Evolutionary conservation across 257 asterid species (phyloP), one percentile per base, ranked within the genome.

Genomic region (Ajuga chamaepitys): DNA sequence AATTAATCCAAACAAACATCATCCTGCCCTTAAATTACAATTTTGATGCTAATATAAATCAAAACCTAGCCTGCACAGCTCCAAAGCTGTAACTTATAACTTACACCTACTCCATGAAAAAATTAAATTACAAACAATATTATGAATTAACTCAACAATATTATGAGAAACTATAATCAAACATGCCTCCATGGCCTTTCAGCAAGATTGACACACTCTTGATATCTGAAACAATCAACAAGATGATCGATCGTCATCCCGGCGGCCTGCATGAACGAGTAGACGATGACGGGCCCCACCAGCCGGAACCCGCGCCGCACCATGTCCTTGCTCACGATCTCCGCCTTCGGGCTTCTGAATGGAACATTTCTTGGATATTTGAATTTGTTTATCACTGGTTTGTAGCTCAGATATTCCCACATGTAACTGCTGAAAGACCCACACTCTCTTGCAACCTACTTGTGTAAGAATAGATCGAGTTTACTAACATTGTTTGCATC

Each of bases 151-250:
- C 10, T 0, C 17, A 4, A 11, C 14, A 40, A 18, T 6, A 6
- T 5, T n/a, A 5, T 34, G 16, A 48, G 57, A 48, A 64, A 9
- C 44, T 42, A 25, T 42, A 16, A 51, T 59, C 68, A 87, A 26
- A 84, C 96, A 77, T 91, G 95, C 75, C 94, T 85, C 99, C 96
- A 89, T 34, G 99, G 99, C 73, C 92, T 86, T 73, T 89, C 95
- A 5, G 95, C 97, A 62, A 86, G 87, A 57, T 82, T 81, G 4
- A 89, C 94, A 58, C 97, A 93, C 57, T 89, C 90, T 11, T 58
- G 70, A 30, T 89, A 73, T 71, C 96, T 86, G 79, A 82, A 86
- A 71, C 97, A 93, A 62, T 86, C 89, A 20, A 87, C 91, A 10
- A 89, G 88, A 79, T 93, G 97, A 69, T 93, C 98, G 56, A 87